Evolutionary conservation across 352 stramenopile species (phyloP), one percentile per base, ranked within the genome.

Genomic region (Globisporangium mamillatum): DNA sequence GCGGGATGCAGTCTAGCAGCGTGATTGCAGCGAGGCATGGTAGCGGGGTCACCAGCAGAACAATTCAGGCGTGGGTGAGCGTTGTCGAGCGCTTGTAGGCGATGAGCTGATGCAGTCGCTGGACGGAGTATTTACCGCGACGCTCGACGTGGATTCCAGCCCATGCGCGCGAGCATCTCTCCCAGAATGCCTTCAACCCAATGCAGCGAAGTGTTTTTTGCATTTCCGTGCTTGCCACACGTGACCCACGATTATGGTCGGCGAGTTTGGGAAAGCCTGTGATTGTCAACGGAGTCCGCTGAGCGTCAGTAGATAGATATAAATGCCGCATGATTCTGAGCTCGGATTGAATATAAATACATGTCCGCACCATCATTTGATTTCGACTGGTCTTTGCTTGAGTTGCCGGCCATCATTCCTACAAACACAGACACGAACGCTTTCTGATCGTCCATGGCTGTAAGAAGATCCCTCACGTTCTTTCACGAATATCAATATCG

Each of bases 1-100:
- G 56, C 4, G 55, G 60, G n/a, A 72, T 68, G 3, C 9, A 50
- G 20, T 73, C 67, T 2, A 59, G 32, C 18, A 62, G 34, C 4
- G 63, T 52, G 4, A 66, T 44, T 1, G 48, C 56, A 14, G 34
- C 3, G 18, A 73, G 44, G 24, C 61, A 66, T 10, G 62, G 61
- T 7, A 73, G 24, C 2, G 56, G 61, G 2, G 68, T 73, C 14
- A 69, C 12, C 6, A 70, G 20, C 7, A 72, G n/a, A 34, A 57
- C 10, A 9, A 27, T 10, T 22, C 50, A 57, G 50, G 50, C 50
- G 9, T 14, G 50, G 9, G 9, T 32, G n/a, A 32, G 22, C 22
- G 50, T 20, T 5, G 50, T 32, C 22, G 50, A 32, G 22, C 50
- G 22, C 16, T 25, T 57, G 22, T 57, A 57, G 22, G 2, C 22